These are phyloP conservation scores for Corynascus novoguineensis DNA, from an alignment of 495 filamentous ascomycete species.

Conservation along the genomic window DNA sequence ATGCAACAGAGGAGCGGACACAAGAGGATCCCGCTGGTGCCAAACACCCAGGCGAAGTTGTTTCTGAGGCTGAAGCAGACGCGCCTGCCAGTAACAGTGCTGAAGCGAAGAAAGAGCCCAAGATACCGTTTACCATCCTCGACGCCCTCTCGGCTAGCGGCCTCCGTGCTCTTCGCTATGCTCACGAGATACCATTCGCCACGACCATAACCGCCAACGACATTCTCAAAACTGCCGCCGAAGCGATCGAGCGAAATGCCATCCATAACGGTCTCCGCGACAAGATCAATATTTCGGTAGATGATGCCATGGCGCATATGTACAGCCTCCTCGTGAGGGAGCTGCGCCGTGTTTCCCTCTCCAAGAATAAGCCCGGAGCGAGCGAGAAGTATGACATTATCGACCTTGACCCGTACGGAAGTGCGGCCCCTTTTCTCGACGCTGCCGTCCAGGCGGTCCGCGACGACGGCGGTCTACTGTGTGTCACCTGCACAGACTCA, in stretches of 20 bases:
- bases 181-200: conserved; percentile 76
- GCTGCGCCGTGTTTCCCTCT: conserved; percentile 26
- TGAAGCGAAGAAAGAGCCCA: conserved; percentile 17
- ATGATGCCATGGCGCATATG: conserved; percentile 89
- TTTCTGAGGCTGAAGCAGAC: background rate
- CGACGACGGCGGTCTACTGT: conserved; percentile 81
- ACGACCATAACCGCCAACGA: conserved; percentile 88
- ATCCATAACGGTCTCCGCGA: conserved; percentile 68
- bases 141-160: conserved; percentile 95
- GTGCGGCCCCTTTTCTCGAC: conserved; percentile 85
- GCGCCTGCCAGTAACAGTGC: conserved; percentile 6
- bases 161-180: conserved; percentile 85
- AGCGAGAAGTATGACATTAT: conserved; percentile 77
- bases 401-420: conserved; percentile 94
- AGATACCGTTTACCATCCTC: conserved; percentile 65
- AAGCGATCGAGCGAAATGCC: conserved; percentile 76
- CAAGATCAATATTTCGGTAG: conserved; percentile 65
- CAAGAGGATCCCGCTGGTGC: background rate
- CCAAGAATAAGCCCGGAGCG: conserved; percentile 23
- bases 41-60: background rate
- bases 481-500: conserved; percentile 94
- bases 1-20: conserved; percentile 13
- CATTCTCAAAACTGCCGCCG: conserved; percentile 66
- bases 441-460: conserved; percentile 76
- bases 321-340: conserved; percentile 54